Evolutionary conservation across 2,329 filamentous ascomycete species (phyloP), one percentile per base, ranked within the genome.

Genomic region (Neoarthrinium moseri): DNA sequence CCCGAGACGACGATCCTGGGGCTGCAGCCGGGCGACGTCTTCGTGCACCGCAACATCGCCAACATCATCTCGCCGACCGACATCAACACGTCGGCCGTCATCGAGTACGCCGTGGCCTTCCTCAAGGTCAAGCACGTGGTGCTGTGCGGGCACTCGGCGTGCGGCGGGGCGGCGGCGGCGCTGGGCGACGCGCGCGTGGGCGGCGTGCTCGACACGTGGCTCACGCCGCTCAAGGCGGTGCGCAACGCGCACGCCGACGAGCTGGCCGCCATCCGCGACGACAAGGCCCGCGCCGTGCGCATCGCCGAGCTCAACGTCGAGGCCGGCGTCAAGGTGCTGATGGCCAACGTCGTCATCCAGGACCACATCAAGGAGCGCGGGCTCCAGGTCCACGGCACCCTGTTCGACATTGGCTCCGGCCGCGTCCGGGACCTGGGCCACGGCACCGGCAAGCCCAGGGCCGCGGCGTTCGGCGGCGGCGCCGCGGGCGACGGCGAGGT

Each of bases 41-140:
- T 95, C 65, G 86, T 90, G 43, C 89, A 95, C 74, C 87, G 90
- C 63, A 95, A 95, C 73, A 91, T 95, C 64, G 89, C 88, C 67
- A 95, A 95, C 72, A 81, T 92, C 60, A 71, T 95, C 52, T 82
- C 83, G 47, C 73, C 83, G 17, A 83, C 82, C 57, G 90, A 95
- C 64, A 79, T 92, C 64, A 89, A 82, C 70, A 83, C 84, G 26
- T 77, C 82, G 10, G 80, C 83, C 45, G 89, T 92, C 36, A 84
- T 95, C 61, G 85, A 92, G 62, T 95, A 86, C 63, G 86, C 89
- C 34, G 87, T 95, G 48, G 72, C 70, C 47, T 75, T 87, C 62
- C 72, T 95, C 27, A 81, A 85, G 56, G 84, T 88, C 56, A 77
- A 84, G 64, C 83, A 88, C 66, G 78, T 89, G 43, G 75, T 88